Evolutionary conservation across 305 asterid species (phyloP).

Genomic region (Plantago coronopus): DNA sequence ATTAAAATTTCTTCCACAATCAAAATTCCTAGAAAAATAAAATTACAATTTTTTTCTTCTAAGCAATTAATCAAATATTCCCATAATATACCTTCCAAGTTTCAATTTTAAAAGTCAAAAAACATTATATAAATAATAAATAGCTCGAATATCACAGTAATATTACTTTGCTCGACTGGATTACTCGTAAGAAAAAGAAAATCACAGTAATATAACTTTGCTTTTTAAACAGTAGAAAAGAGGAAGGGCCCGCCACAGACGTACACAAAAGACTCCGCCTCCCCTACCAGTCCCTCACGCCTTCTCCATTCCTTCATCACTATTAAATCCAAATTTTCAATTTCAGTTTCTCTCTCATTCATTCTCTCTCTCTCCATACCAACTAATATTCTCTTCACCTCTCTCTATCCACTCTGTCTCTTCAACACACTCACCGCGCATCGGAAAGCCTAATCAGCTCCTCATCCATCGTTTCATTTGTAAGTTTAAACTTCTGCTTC

Average conservation of each 20-base stretch:
- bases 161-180: no score
- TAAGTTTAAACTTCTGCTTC: background rate
- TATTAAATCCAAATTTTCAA: constrained; percentile 40
- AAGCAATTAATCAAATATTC: no score
- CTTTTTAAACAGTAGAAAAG: background rate
- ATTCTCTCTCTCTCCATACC: constrained; percentile 20
- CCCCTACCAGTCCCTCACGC: constrained; percentile 1
- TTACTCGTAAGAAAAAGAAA: no score
- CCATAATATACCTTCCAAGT: no score
- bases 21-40: no score
- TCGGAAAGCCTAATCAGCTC: background rate
- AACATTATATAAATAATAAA: no score
- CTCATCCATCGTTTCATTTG: background rate
- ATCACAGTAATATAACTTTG: no score
- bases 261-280: constrained; percentile 9
- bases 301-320: constrained; percentile 12
- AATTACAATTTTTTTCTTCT: no score
- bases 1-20: no score
- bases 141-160: no score
- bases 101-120: no score
- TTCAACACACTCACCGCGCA: constrained; percentile 2
- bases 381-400: constrained; percentile 12
- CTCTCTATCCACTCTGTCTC: constrained; percentile 22
- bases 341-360: constrained; percentile 20
- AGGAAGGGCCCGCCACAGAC: background rate